Base-by-base conservation (phyloP, 2,329 filamentous ascomycete species). In the Fusarium pseudocircinatum region DNA sequence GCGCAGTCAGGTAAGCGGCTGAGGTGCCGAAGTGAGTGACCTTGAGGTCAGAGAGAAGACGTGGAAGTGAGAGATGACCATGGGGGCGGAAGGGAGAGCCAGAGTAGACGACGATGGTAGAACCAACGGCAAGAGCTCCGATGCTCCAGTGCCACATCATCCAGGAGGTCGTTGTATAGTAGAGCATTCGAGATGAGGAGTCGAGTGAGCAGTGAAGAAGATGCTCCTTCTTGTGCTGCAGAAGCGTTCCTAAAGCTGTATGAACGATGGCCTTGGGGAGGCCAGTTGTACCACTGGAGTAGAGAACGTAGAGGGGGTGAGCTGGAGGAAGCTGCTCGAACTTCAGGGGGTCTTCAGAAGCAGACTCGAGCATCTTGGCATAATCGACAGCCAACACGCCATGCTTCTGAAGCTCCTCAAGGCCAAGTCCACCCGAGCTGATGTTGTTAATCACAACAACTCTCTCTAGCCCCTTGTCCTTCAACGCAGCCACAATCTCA, bases 111-210 rank as follows among this genome's bases (percentile, higher is more conserved):
- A 98, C 88, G 18, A 98, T 85, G 0, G 94, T 96, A 16, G 93
- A 89, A 60, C 96, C 96, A 36, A 90, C 91, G 15, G 95, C 93
- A 8, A 98, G 90, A 11, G 92, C 94, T 2, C 94, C 96, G 26
- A 98, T 89, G 44, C 95, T 91, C 95, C 96, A 98, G 81, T 98
- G 96, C 95, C 95, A 98, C 96, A 98, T 98, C 95, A 99, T 98
- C 96, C 95, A 98, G 0, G 94, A 97, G 16, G 93, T 95, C 7
- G 95, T 98, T 2, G 95, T 97, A 84, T 95, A 98, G 84, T 98
- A 98, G 82, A 98, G 93, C 79, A 98, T 87, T 26, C 92, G 89
- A 46, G 95, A 94, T 5, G 86, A 85, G 0, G 92, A 88, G 14
- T 88, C 87, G 72, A 99, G 90, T 28, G 95, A 94, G 80, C 93